Conservation (phyloP, 495 filamentous ascomycete genomes). For the Xylaria venustula region DNA sequence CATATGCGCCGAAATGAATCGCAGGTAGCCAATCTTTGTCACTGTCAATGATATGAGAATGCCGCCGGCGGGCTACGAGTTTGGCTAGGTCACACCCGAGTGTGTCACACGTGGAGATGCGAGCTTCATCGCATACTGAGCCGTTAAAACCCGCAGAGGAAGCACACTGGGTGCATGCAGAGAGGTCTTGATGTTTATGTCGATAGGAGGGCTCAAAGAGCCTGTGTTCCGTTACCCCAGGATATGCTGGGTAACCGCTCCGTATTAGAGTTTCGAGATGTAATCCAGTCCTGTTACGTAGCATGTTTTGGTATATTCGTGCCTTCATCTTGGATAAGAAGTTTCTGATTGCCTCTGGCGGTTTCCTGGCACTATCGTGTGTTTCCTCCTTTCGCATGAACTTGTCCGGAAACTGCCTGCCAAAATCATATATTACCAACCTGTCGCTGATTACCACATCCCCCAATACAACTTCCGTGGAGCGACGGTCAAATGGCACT, state of each 20-base stretch:
- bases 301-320: not conserved
- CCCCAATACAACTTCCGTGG: slow-evolving; percentile 8
- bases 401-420: slow-evolving; percentile 4
- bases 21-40: not conserved
- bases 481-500: slow-evolving; percentile 14
- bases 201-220: not conserved
- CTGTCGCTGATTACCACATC: slow-evolving; percentile 14
- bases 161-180: not conserved
- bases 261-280: not conserved
- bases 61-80: not conserved
- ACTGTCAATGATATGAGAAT: not conserved
- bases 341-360: slow-evolving; percentile 3
- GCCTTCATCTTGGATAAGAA: slow-evolving; percentile 14
- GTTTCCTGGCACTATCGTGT: not conserved
- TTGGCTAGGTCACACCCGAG: not conserved
- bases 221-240: not conserved
- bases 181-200: not conserved
- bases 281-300: not conserved
- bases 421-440: slow-evolving; percentile 9
- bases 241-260: not conserved
- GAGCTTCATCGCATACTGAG: not conserved
- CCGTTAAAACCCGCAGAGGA: not conserved
- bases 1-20: slow-evolving; percentile 33
- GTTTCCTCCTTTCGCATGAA: not conserved
- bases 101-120: not conserved